phyloP scores from a whole-genome alignment of 768 basidiomycete species.

The Podaxis sp. region DNA sequence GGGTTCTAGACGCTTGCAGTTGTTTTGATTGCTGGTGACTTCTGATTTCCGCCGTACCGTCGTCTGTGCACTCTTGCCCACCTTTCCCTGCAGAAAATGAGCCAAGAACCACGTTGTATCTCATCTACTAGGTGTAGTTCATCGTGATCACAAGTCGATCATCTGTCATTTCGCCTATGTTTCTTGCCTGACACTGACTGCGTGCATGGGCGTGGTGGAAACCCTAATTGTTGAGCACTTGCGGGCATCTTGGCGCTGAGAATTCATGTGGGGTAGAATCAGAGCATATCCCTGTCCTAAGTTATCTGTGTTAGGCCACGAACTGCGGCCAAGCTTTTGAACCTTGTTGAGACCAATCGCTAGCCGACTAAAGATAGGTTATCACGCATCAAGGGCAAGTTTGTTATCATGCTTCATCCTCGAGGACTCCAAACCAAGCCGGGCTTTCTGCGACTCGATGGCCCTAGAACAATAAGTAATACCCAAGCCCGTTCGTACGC shows the following conservation, averaged over 20 bases:
- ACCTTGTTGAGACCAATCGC: not conserved
- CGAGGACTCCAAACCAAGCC: not conserved
- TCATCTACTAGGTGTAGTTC: not conserved
- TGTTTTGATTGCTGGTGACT: not conserved
- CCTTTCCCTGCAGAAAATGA: not conserved
- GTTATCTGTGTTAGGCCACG: not conserved
- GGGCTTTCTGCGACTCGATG: too few relatives aligned
- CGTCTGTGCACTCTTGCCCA: not conserved
- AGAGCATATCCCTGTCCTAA: not conserved
- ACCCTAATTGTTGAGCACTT: not conserved
- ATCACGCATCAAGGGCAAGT: not conserved
- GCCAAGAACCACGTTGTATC: not conserved
- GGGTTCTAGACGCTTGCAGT: too few relatives aligned
- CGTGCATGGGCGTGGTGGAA: not conserved
- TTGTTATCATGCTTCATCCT: not conserved
- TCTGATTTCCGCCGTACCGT: not conserved
- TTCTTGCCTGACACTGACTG: not conserved
- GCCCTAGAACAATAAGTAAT: too few relatives aligned
- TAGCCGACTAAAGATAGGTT: not conserved
- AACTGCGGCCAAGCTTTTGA: not conserved
- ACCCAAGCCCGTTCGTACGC: too few relatives aligned
- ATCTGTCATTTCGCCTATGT: not conserved
- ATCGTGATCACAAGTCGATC: too few relatives aligned
- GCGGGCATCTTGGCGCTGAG: not conserved
- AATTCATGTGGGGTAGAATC: not conserved